Conservation (phyloP, 306 rosid genomes). For the Cicer bijugum region DNA sequence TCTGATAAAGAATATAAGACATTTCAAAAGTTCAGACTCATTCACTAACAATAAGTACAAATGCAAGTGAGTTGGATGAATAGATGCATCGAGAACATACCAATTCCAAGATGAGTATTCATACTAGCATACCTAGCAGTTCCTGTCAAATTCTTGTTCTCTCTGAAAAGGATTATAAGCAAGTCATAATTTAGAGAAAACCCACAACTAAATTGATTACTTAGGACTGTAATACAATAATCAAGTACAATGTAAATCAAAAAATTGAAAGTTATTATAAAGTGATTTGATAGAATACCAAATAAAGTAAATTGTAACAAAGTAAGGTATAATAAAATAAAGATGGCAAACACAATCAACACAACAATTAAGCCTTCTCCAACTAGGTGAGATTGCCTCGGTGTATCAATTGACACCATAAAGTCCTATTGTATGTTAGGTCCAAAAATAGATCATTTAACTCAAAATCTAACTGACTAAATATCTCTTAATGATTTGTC, state of each 20-base stretch:
- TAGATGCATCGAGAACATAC: slow-evolving; percentile 50
- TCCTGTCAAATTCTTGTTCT: slow-evolving; percentile 95
- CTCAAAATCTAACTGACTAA: background rate
- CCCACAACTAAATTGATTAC: background rate
- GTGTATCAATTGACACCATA: background rate
- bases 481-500: slow-evolving; percentile 6
- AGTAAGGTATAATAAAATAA: background rate
- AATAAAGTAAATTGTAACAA: background rate
- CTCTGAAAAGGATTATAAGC: slow-evolving; percentile 61
- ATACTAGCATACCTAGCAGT: slow-evolving; percentile 98
- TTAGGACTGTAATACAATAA: slow-evolving; percentile 21
- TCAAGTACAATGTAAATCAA: slow-evolving; percentile 5
- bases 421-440: background rate
- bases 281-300: background rate
- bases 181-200: slow-evolving; percentile 39
- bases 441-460: background rate
- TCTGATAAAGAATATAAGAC: slow-evolving; percentile 54
- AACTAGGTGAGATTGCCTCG: background rate
- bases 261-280: slow-evolving; percentile 10
- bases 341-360: slow-evolving; percentile 7
- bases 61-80: slow-evolving; percentile 15
- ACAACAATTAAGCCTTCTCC: background rate
- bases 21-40: slow-evolving; percentile 45
- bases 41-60: slow-evolving; percentile 20
- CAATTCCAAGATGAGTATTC: slow-evolving; percentile 98